Percentiles rank a stretch among this genome's conserved stretches.
phyloP scores from a whole-genome alignment of 371 early-diverging fungal species.

The Mortierella sp. region DNA sequence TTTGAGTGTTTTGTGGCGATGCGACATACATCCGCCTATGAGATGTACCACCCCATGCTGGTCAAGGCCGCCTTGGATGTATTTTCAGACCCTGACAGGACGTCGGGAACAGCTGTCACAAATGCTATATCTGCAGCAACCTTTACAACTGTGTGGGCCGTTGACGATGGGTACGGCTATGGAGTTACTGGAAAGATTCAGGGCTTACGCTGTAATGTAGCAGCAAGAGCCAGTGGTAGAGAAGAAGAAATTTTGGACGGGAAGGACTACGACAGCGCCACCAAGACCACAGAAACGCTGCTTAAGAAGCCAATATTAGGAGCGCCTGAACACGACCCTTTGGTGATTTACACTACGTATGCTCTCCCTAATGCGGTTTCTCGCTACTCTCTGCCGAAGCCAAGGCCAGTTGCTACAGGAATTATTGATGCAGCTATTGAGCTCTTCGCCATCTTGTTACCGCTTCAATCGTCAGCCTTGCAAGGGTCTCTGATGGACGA shows the following conservation, averaged over 20 bases:
- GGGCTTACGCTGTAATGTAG: conserved; percentile 66
- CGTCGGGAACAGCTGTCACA: conserved; percentile 65
- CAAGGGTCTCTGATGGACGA: conserved; percentile 87
- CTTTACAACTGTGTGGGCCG: conserved; percentile 69
- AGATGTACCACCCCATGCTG: conserved; percentile 58
- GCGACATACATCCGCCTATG: conserved; percentile 75
- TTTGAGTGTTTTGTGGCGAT: conserved; percentile 82
- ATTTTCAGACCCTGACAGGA: conserved; percentile 70
- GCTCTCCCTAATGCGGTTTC: conserved; percentile 41
- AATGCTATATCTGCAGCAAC: conserved; percentile 66
- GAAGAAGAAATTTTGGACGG: conserved; percentile 68
- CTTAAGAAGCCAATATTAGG: conserved; percentile 74
- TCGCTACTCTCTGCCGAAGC: conserved; percentile 56
- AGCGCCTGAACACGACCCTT: conserved; percentile 70
- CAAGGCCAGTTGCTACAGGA: conserved; percentile 56
- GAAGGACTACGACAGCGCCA: conserved; percentile 67
- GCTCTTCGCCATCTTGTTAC: conserved; percentile 81
- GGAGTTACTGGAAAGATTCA: conserved; percentile 74
- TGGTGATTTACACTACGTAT: conserved; percentile 67
- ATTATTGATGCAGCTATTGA: conserved; percentile 76
- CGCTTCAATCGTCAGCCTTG: conserved; percentile 68
- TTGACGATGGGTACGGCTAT: conserved; percentile 71
- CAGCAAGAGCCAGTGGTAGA: conserved; percentile 57
- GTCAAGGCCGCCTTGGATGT: conserved; percentile 56
- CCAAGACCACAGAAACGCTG: conserved; percentile 58